Evolutionary conservation across 805 yeast genomes (phyloP), one percentile per base, ranked within the genome.

Genomic region (Starmerella sp.): DNA sequence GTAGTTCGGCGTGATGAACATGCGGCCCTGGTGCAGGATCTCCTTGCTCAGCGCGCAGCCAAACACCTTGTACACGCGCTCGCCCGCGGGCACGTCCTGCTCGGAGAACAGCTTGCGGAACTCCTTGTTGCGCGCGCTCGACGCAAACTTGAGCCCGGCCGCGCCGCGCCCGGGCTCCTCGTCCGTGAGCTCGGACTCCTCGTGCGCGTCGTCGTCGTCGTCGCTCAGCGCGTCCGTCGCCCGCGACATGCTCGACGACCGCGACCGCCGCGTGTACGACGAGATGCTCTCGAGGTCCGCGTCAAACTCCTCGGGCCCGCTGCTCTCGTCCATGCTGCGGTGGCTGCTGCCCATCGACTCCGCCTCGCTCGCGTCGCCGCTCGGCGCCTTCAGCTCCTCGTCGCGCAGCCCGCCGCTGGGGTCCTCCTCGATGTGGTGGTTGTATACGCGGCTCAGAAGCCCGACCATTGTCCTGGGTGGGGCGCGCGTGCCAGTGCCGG

Each of bases 11-110:
- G 95, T 79, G 8, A 93, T 76, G 66, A 86, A 93, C 31, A 93
- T 63, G 51, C 95, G 74, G 4, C 98, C 98, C 65, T 93, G 97
- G 9, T 88, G 71, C 35, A 91, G 73, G 49, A 89, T 86, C 60
- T 91, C 97, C 57, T 88, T 75, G 60, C 90, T 84, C 53, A 91
- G 71, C 0, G 97, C 96, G 73, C 97, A 93, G 31, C 87, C 80
- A 63, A 84, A 90, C 63, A 53, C 60, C 42, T 54, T 57, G 47
- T 15, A 38, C 31, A 58, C 46, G 22, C n/a, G 31, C 46, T 58
- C 62, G 3, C 32, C 7, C n/a, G 35, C 54, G 6, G 57, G 57
- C 14, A 47, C 49, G 14, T 52, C 55, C 15, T 14, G 7, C 41
- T 34, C 28, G 28, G 14, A 13, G 73, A 91, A 93, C 2, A 83